These are phyloP conservation scores for Borovskyia barvae DNA, from an alignment of 208 protist genomes.

Conservation along the genomic window DNA sequence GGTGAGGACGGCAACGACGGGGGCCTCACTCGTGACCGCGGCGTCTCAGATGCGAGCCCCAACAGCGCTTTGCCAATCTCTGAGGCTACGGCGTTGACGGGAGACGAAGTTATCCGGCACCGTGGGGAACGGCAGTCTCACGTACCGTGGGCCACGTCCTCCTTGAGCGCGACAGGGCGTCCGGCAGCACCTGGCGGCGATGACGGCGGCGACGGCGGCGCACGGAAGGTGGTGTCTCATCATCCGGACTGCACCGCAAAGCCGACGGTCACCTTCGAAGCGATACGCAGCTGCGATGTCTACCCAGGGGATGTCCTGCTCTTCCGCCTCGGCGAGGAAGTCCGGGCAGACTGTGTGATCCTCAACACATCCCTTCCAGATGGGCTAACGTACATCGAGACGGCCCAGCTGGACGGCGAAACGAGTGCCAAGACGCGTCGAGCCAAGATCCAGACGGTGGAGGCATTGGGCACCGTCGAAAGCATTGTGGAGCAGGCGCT, in stretches of 20 bases:
- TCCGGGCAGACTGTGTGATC: conserved; percentile 85
- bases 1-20: background rate
- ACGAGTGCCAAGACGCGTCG: conserved; percentile 86
- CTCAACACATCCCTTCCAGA: conserved; percentile 73
- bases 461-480: conserved; percentile 65
- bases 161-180: too few species aligned
- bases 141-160: too few species aligned
- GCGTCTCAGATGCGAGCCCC: too few species aligned
- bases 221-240: too few species aligned
- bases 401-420: conserved; percentile 91
- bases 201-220: too few species aligned
- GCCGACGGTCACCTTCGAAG: conserved; percentile 24
- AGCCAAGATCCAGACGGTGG: conserved; percentile 59
- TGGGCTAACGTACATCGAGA: conserved; percentile 89
- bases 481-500: conserved; percentile 56
- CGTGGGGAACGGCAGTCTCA: too few species aligned
- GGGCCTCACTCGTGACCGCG: background rate
- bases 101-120: too few species aligned
- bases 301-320: conserved; percentile 81
- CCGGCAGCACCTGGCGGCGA: too few species aligned
- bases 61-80: too few species aligned
- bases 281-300: conserved; percentile 63
- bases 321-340: conserved; percentile 54
- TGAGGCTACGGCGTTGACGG: too few species aligned
- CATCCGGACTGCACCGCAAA: background rate